phyloP scores from a whole-genome alignment of 768 basidiomycete species.

The Rubroboletus pulcherrimus region DNA sequence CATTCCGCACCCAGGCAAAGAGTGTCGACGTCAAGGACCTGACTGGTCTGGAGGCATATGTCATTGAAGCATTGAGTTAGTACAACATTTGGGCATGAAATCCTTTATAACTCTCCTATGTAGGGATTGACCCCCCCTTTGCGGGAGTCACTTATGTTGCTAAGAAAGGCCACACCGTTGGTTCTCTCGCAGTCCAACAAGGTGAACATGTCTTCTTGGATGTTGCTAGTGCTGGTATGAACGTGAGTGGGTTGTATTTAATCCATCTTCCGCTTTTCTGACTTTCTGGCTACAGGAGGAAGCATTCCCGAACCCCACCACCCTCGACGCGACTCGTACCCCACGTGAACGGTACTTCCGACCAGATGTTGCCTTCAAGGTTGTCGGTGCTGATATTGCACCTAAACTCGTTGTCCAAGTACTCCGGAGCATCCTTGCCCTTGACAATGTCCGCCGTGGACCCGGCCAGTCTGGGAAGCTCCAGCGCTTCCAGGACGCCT shows the following conservation, averaged over 20 bases:
- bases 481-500: slow-evolving; percentile 49
- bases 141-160: slow-evolving; percentile 61
- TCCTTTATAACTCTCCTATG: slow-evolving; percentile 2
- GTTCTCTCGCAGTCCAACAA: slow-evolving; percentile 40
- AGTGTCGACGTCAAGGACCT: slow-evolving; percentile 34
- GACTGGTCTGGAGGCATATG: slow-evolving; percentile 48
- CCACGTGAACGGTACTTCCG: slow-evolving; percentile 44
- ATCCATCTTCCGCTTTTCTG: not conserved
- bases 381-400: slow-evolving; percentile 50
- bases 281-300: slow-evolving; percentile 35
- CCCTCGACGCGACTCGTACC: slow-evolving; percentile 43
- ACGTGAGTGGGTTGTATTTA: slow-evolving; percentile 41
- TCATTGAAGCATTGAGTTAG: slow-evolving; percentile 68
- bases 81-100: slow-evolving; percentile 9
- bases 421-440: slow-evolving; percentile 59
- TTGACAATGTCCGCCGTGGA: slow-evolving; percentile 57
- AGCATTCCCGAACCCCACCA: slow-evolving; percentile 47
- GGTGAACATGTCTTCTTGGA: slow-evolving; percentile 61
- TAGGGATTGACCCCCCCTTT: slow-evolving; percentile 73
- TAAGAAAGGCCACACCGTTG: slow-evolving; percentile 42
- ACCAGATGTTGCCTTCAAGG: slow-evolving; percentile 47
- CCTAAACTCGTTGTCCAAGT: slow-evolving; percentile 58
- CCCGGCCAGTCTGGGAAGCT: slow-evolving; percentile 66
- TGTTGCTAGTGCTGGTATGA: slow-evolving; percentile 49
- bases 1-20: slow-evolving; percentile 35